Base-by-base conservation (phyloP, 2,329 filamentous ascomycete genomes). In the Colletotrichum nymphaeae region DNA sequence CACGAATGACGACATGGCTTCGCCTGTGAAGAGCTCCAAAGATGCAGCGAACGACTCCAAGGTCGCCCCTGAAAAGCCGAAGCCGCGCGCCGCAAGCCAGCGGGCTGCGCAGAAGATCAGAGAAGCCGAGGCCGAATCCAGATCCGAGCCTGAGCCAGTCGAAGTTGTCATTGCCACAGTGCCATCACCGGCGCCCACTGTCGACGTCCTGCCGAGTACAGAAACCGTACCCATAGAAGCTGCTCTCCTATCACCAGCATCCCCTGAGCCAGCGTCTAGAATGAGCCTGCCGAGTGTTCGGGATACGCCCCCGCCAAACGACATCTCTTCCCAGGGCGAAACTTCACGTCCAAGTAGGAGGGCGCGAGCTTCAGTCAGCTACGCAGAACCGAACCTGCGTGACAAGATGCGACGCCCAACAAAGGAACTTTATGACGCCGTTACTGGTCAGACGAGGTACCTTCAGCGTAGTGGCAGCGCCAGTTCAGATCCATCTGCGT, bases 391-490 rank as follows among this genome's bases (percentile, higher is more conserved):
- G 1, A 96, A 93, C 78, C 85, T 97, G 55, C 89, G 93, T 74
- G 93, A 92, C 79, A 97, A 97, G 84, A 95, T 97, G 94, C 89
- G 94, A 72, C 89, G 94, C 72, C 93, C 94, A 26, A 93, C 92
- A 1, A 94, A 94, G 79, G 91, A 94, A 75, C 83, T 95, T 11
- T 89, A 93, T 46, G 93, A 95, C 80, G 94, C 93, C 1, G 93
- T 96, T 16, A 83, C 88, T 12, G 91, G 89, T n/a, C 89, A 93
- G 76, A 88, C 87, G 37, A 91, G 88, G 78, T 85, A 87, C 72
- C 71, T 73, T 24, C 71, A 73, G 26, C 67, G 71, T 28, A 60
- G 71, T 16, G 71, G 67, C 12, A 72, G 78, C 81, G 60, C 71
- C 86, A 76, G 79, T 85, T 63, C 81, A 84, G 67, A 83, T 81